Evolutionary conservation across 2,329 filamentous ascomycete species (phyloP).

Genomic region (Ilyonectria robusta): DNA sequence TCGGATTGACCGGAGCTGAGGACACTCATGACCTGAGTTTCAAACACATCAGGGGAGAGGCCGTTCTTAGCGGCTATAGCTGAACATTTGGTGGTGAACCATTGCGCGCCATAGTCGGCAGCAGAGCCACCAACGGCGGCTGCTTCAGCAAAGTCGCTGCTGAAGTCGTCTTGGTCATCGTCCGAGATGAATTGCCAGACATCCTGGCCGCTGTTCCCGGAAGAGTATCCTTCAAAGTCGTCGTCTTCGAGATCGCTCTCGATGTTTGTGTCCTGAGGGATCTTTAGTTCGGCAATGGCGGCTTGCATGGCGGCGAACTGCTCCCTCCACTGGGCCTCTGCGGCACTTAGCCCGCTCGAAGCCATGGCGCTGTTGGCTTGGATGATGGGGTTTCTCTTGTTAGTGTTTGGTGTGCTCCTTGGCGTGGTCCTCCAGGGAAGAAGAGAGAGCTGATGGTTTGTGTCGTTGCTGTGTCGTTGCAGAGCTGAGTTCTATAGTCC

Average conservation of each 20-base stretch:
- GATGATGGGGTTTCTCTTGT: background rate
- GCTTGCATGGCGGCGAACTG: conserved; percentile 90
- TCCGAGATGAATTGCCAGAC: conserved; percentile 95
- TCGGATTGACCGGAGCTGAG: conserved; percentile 78
- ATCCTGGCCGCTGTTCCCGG: conserved; percentile 79
- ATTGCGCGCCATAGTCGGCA: conserved; percentile 69
- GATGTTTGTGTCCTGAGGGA: conserved; percentile 58
- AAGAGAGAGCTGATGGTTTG: background rate
- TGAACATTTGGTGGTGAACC: conserved; percentile 80
- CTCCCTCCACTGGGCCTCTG: conserved; percentile 81
- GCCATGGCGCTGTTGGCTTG: conserved; percentile 49
- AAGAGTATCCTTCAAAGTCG: conserved; percentile 69
- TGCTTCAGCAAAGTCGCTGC: conserved; percentile 74
- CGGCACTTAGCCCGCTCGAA: conserved; percentile 54
- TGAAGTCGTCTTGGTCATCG: conserved; percentile 75
- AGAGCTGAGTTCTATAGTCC: conserved; percentile 11
- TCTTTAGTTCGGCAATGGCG: conserved; percentile 80
- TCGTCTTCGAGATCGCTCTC: conserved; percentile 73
- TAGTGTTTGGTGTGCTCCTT: background rate
- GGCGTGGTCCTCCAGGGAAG: background rate
- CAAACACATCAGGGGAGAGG: conserved; percentile 78
- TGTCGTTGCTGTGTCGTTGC: background rate
- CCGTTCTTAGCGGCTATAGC: conserved; percentile 77
- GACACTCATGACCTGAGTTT: conserved; percentile 82
- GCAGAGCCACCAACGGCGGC: conserved; percentile 48